These are phyloP conservation scores for Penicillium salamii DNA, from an alignment of 495 filamentous ascomycete genomes.

Conservation along the genomic window DNA sequence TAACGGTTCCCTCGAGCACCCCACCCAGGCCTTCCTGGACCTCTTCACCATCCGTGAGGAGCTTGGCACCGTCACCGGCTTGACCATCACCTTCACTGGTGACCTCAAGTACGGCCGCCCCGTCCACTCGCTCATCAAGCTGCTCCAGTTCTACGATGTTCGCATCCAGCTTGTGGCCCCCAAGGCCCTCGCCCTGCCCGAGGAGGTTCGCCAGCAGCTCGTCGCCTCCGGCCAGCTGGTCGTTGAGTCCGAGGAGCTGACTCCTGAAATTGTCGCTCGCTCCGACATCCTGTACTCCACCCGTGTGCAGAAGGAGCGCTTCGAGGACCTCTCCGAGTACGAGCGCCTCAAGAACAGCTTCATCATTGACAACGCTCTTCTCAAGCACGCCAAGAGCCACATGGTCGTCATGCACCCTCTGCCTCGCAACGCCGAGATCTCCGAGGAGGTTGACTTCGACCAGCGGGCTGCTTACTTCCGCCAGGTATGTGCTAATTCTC, in stretches of 20 bases:
- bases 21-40: constrained; percentile 97
- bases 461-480: constrained; percentile 96
- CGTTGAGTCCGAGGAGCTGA: constrained; percentile 71
- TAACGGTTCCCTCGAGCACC: constrained; percentile 92
- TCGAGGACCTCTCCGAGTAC: constrained; percentile 72
- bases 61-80: constrained; percentile 85
- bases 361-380: constrained; percentile 82
- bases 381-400: constrained; percentile 84
- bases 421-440: constrained; percentile 87
- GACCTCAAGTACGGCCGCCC: constrained; percentile 91
- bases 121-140: constrained; percentile 89
- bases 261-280: constrained; percentile 74
- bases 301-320: constrained; percentile 93
- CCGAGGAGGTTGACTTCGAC: constrained; percentile 96
- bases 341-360: constrained; percentile 84
- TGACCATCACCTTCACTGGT: constrained; percentile 93
- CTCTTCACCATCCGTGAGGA: constrained; percentile 98
- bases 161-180: constrained; percentile 89
- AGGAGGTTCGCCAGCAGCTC: constrained; percentile 67
- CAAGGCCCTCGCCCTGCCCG: constrained; percentile 70
- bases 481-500: constrained; percentile 79
- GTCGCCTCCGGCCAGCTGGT: constrained; percentile 70
- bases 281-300: constrained; percentile 96
- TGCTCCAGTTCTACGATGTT: constrained; percentile 92
- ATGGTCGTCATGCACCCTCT: constrained; percentile 96